These are phyloP conservation scores for Pseudogymnoascus sp. DNA, from an alignment of 2,329 filamentous ascomycete genomes.

Conservation along the genomic window DNA sequence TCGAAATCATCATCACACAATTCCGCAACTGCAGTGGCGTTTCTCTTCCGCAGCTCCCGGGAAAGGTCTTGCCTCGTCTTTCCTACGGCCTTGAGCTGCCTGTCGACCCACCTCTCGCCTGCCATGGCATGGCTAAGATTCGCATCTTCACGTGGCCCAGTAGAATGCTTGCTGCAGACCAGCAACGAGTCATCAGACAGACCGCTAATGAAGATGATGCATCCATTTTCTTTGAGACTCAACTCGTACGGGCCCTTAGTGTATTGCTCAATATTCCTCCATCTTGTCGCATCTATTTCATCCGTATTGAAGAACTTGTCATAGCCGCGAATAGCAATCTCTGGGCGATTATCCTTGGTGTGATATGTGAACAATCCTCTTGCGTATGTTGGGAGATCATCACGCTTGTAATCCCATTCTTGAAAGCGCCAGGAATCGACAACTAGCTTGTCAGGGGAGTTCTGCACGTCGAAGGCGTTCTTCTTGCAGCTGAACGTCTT, in stretches of 20 bases:
- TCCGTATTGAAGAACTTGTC: conserved; percentile 98
- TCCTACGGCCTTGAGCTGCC: conserved; percentile 67
- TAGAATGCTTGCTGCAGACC: conserved; percentile 99
- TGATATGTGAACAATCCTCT: conserved; percentile 86
- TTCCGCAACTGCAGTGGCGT: conserved; percentile 90
- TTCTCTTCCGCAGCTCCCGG: conserved; percentile 63
- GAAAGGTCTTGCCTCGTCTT: conserved; percentile 75
- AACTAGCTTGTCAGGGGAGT: conserved; percentile 52
- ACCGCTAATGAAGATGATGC: conserved; percentile 94
- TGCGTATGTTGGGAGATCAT: conserved; percentile 80
- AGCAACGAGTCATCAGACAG: conserved; percentile 81
- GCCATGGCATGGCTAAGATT: conserved; percentile 73
- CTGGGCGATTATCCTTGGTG: conserved; percentile 52
- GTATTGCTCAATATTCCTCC: conserved; percentile 65
- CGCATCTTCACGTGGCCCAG: conserved; percentile 64
- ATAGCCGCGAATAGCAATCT: conserved; percentile 85
- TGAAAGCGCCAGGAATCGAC: conserved; percentile 91
- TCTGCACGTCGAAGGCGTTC: conserved; percentile 60
- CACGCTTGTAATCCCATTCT: conserved; percentile 93
- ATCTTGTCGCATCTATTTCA: conserved; percentile 74
- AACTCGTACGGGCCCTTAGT: conserved; percentile 88
- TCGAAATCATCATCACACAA: conserved; percentile 95
- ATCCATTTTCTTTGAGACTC: conserved; percentile 98
- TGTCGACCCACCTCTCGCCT: conserved; percentile 74
- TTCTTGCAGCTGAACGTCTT: conserved; percentile 67